Evolutionary conservation across 495 filamentous ascomycete genomes (phyloP).

Genomic region (Parachaetomium inaequale): DNA sequence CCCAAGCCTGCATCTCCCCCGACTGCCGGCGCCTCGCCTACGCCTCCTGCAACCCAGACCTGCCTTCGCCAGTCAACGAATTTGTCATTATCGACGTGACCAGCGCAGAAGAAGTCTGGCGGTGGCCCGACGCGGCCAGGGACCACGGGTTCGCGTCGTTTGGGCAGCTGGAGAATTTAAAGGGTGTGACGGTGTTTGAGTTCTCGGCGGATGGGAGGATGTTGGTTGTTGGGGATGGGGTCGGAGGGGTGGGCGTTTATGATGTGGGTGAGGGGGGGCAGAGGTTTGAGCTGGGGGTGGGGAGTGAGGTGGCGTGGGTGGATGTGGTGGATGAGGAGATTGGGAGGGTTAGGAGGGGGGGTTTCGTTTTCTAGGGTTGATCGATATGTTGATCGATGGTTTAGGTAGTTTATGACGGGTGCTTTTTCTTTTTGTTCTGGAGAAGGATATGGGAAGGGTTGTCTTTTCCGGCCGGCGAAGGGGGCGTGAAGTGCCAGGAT

Average conservation of each 20-base stretch:
- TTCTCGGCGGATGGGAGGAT: conserved; percentile 26
- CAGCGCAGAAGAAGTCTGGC: conserved; percentile 25
- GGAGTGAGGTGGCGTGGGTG: conserved; percentile 11
- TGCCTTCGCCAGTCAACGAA: not conserved
- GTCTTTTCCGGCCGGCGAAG: too few relatives aligned
- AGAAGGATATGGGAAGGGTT: too few relatives aligned
- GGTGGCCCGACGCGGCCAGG: conserved; percentile 24
- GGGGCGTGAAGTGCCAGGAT: too few relatives aligned
- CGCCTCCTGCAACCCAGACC: conserved; percentile 33
- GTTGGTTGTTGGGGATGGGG: conserved; percentile 28
- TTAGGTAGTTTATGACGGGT: too few relatives aligned
- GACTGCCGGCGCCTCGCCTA: conserved; percentile 32
- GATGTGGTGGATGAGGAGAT: conserved; percentile 1
- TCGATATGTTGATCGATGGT: too few relatives aligned
- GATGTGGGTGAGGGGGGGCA: conserved; percentile 18
- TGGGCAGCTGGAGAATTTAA: conserved; percentile 26
- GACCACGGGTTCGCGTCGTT: conserved; percentile 18
- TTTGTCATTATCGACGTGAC: conserved; percentile 28
- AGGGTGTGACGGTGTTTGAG: conserved; percentile 31
- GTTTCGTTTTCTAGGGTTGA: too few relatives aligned
- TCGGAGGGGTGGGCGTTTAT: conserved; percentile 27
- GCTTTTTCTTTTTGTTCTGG: too few relatives aligned
- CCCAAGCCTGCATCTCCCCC: conserved; percentile 29
- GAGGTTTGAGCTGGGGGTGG: conserved; percentile 20
- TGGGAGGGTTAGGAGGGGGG: not conserved